Evolutionary conservation across 768 basidiomycete species (phyloP), one percentile per base, ranked within the genome.

Genomic region (Leccinellum rugosiceps): DNA sequence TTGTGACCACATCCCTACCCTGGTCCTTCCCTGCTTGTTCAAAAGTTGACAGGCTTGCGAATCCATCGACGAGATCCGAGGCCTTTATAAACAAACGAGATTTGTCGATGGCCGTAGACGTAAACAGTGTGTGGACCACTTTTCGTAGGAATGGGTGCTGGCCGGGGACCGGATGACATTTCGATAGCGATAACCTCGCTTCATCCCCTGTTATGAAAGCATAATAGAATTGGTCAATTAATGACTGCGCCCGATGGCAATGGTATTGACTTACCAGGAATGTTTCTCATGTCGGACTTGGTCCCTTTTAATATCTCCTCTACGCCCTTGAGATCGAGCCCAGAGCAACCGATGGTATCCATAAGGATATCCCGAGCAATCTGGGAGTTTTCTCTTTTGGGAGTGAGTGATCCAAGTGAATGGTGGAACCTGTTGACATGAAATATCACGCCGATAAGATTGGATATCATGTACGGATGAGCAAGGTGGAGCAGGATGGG

Each of bases 41-140:
- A 34, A 76, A 56, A 7, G 76, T 69, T 1, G 73, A 70, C 35
- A 84, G 63, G 34, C 72, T 79, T 11, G 78, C 68, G 21, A 84
- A 69, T 7, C 84, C 85, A 62, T 89, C 86, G 6, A 88, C 74
- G n/a, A 92, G 79, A 60, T 92, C 87, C 10, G 69, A 74, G 2
- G 88, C 79, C 65, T 87, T 90, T 67, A 92, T 80, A 65, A 91
- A 92, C 34, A 92, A 74, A 9, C 77, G 78, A 1, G 88, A 74
- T 63, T 86, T 88, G 71, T 86, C 78, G 38, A 91, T 69, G n/a
- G 82, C 73, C 1, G 76, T 58, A 0, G 84, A 78, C 21, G 74
- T 67, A 3, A 76, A 74, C 26, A 92, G 71, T 44, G 75, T 77
- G 35, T 74, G 70, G 25, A 85, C 71, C 43, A 78, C 67, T 57